A percentile compares a stretch with the other conserved stretches of the same genome.
Conservation (phyloP, 2,329 filamentous ascomycete species). For the Colletotrichum cordylinicola region DNA sequence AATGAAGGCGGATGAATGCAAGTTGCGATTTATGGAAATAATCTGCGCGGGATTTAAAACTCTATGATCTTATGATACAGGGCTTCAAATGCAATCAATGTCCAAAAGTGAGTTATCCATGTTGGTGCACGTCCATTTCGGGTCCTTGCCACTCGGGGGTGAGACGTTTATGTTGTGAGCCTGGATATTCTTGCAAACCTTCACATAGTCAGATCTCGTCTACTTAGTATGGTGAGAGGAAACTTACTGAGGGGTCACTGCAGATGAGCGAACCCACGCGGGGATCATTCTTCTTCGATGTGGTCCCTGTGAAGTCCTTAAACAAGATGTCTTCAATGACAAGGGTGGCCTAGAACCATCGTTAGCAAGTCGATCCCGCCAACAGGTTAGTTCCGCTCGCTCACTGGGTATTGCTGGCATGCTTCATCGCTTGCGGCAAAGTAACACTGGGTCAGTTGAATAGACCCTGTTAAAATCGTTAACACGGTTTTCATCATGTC, state of each 20-base stretch:
- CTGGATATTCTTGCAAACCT: background rate
- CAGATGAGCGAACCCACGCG: slow-evolving; percentile 1
- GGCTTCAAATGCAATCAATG: background rate
- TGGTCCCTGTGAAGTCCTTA: background rate
- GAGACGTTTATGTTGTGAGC: background rate
- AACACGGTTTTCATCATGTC: background rate
- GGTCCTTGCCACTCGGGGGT: background rate
- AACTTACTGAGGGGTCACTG: background rate
- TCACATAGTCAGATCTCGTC: background rate
- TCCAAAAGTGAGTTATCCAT: background rate
- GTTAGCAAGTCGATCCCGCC: background rate
- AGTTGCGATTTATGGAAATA: background rate
- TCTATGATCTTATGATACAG: background rate
- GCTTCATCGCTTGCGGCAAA: background rate
- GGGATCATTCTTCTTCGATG: background rate
- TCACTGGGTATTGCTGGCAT: background rate
- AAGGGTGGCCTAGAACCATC: background rate
- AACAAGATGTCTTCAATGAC: background rate
- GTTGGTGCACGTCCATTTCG: slow-evolving; percentile 1
- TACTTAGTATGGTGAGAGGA: rapidly evolving
- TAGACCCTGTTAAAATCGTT: background rate
- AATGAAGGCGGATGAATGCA: background rate
- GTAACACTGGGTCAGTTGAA: background rate
- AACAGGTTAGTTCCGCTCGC: background rate
- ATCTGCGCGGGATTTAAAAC: background rate